These are phyloP conservation scores for Venturia asperata DNA, from an alignment of 2,329 filamentous ascomycete species.

Conservation along the genomic window DNA sequence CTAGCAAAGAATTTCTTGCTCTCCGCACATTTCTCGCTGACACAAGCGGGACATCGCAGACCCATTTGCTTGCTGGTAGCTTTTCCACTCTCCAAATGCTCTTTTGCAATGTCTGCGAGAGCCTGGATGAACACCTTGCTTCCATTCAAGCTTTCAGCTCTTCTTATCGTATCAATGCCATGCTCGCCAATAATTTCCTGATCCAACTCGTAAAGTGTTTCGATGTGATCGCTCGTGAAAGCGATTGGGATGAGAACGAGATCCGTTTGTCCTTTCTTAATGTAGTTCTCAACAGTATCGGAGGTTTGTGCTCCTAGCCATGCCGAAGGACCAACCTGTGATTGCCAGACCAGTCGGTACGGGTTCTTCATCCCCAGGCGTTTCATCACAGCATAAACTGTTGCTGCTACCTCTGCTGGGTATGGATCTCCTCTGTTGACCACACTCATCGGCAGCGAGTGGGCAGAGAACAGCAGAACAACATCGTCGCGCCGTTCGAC, in stretches of 20 bases:
- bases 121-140: conserved; percentile 85
- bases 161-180: conserved; percentile 57
- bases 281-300: conserved; percentile 78
- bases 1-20: conserved; percentile 59
- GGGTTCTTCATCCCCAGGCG: conserved; percentile 79
- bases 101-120: conserved; percentile 76
- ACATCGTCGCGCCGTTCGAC: conserved; percentile 71
- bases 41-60: conserved; percentile 86
- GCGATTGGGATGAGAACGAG: conserved; percentile 89
- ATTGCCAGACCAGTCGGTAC: conserved; percentile 95
- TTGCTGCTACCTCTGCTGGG: conserved; percentile 89
- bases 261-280: conserved; percentile 86
- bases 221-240: conserved; percentile 98
- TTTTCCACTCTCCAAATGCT: conserved; percentile 64
- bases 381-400: conserved; percentile 95
- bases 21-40: conserved; percentile 77
- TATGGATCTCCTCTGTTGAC: conserved; percentile 97
- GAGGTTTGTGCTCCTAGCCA: conserved; percentile 95
- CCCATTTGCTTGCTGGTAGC: conserved; percentile 81
- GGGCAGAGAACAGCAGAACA: conserved; percentile 86
- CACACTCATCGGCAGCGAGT: conserved; percentile 94
- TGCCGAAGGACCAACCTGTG: conserved; percentile 88
- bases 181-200: conserved; percentile 89
- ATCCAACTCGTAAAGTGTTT: conserved; percentile 91
- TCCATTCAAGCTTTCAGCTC: conserved; percentile 87